A percentile compares a stretch with the other conserved stretches of the same genome.
These are phyloP conservation scores for Anethum foeniculum DNA, from an alignment of 140 eudicot species.

Conservation along the genomic window DNA sequence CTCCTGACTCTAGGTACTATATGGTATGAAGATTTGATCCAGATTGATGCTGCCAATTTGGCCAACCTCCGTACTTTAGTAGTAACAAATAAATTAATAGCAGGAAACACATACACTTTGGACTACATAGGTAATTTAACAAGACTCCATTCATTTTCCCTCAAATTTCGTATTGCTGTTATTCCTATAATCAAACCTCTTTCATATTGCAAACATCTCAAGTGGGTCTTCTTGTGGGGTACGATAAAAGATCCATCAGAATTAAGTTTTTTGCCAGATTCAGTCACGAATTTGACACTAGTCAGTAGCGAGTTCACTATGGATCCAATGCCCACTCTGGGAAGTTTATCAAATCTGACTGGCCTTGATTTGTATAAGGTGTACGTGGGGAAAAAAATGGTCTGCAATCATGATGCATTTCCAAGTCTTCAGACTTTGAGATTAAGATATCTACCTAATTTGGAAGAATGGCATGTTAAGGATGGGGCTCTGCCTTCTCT, in stretches of 20 bases:
- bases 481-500: background rate
- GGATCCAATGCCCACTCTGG: background rate
- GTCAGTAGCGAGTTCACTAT: background rate
- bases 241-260: background rate
- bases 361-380: background rate
- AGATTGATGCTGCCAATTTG: background rate
- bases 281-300: background rate
- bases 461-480: conserved; percentile 1
- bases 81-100: background rate
- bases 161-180: background rate
- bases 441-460: background rate
- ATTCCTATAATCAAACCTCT: background rate
- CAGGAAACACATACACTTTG: background rate
- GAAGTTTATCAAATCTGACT: background rate
- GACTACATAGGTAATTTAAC: background rate
- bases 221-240: background rate
- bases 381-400: background rate
- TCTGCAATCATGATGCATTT: background rate
- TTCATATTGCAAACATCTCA: background rate
- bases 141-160: background rate
- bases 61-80: background rate
- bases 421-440: background rate
- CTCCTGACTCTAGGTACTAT: background rate
- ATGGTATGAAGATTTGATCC: background rate
- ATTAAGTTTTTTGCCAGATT: background rate